Evolutionary conservation across 1,284 basidiomycete genomes (phyloP), one percentile per base, ranked within the genome.

Genomic region (Cystobasidium sp.): DNA sequence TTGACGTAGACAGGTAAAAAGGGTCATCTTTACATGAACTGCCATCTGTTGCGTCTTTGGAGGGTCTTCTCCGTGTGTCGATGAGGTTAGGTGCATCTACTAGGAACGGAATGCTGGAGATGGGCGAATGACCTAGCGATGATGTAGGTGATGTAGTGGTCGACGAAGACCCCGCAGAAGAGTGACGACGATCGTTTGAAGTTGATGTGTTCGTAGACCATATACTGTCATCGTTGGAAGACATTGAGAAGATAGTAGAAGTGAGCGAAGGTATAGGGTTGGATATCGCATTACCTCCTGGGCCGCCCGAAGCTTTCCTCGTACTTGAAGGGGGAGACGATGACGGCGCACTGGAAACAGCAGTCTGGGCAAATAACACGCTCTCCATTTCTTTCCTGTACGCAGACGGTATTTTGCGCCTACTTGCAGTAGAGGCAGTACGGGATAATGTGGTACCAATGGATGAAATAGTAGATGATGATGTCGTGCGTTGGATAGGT

Each of bases 351-450:
- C 46, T 22, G 37, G 63, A 51, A 51, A 31, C 14, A 58, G 51
- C 44, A 18, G 52, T 59, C 55, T 69, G 67, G 0, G 67, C 67
- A n/a, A 58, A 58, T 24, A 69, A 47, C 6, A 69, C 46, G 47
- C 67, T 69, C 55, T 69, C 67, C 67, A 69, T 59, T 58, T 56
- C 59, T 20, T 47, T 43, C 8, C 59, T 22, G 41, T 62, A 62
- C 22, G 59, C 59, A 22, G 44, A 20, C 16, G 59, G 59, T 18
- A 22, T 14, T 47, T 62, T 62, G 16, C 59, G 41, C 6, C 18
- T 47, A 9, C 44, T 39, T 4, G 16, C n/a, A 16, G 39, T 18
- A 18, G 59, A 44, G n/a, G 39, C 31, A 62, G 59, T 41, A 16
- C 18, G 59, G 1, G 59, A 44, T n/a, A 43, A 31, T 31, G 31